Conservation (phyloP, 2,329 filamentous ascomycete genomes). For the Neurospora sp. region DNA sequence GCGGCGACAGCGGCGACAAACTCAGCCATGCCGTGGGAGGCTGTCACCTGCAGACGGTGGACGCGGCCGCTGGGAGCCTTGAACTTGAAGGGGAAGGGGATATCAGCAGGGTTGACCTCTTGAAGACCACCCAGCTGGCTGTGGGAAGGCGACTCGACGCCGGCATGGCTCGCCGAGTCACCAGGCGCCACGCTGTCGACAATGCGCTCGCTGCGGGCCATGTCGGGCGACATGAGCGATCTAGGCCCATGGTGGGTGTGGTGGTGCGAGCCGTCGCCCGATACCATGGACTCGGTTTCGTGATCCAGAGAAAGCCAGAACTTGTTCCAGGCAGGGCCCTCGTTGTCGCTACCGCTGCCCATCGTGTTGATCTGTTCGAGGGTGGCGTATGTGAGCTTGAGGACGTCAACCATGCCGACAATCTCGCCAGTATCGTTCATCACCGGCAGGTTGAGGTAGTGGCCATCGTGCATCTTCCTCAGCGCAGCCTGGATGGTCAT, state of each 20-base stretch:
- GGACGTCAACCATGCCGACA: conserved; percentile 97
- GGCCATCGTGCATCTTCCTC: conserved; percentile 98
- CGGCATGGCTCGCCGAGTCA: conserved; percentile 90
- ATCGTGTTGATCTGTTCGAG: conserved; percentile 97
- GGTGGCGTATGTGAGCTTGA: conserved; percentile 96
- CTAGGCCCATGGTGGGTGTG: conserved; percentile 57
- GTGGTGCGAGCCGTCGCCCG: conserved; percentile 74
- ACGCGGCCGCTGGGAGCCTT: conserved; percentile 93
- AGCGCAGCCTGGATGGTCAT: conserved; percentile 98
- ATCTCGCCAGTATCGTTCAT: conserved; percentile 98
- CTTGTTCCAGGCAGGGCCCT: conserved; percentile 98
- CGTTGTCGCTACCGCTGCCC: conserved; percentile 65
- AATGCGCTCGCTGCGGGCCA: conserved; percentile 54
- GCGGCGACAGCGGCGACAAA: conserved; percentile 67
- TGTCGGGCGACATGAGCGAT: conserved; percentile 74
- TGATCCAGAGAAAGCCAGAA: conserved; percentile 96
- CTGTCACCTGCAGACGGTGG: conserved; percentile 77
- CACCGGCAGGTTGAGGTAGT: conserved; percentile 94
- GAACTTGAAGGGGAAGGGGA: conserved; percentile 96
- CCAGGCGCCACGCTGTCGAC: conserved; percentile 82
- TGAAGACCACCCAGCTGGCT: conserved; percentile 43
- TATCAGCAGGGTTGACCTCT: conserved; percentile 54
- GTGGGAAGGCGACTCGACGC: conserved; percentile 64
- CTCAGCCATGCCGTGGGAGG: conserved; percentile 68
- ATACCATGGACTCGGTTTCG: conserved; percentile 93